Base-by-base conservation (phyloP, 1,139 yeast genomes). In the Candida sp. region DNA sequence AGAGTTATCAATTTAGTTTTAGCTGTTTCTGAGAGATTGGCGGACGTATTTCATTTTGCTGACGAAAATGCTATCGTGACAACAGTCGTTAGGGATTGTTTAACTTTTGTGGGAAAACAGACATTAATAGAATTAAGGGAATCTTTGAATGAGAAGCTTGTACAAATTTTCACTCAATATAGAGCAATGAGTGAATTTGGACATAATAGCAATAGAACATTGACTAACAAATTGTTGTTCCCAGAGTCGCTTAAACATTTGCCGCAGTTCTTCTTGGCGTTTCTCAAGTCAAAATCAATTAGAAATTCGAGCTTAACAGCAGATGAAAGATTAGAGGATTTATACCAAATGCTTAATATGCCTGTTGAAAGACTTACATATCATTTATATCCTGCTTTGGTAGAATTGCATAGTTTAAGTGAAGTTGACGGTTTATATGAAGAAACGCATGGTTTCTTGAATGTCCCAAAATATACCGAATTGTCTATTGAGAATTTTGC, bases 1-100 rank as follows among this genome's bases (percentile, higher is more conserved):
- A 76, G 99, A 51, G 90, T 90, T 8, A 79, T 88, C 41, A 93
- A 95, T 58, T 68, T 82, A 46, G 84, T 84, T n/a, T 80, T 89
- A 39, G 88, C 96, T 0, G 93, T 89, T 9, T 80, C 95, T 6
- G 87, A 84, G 50, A 76, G 87, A 44, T 70, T 86, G 42, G 79
- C 79, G 45, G 91, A 86, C 44, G 84, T 88, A 4, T 87, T 88
- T 66, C 80, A 82, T 50, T 87, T 84, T 60, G 82, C 86, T n/a
- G 96, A 91, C 59, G 87, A 87, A 56, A 96, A 90, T 57, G 81
- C 95, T 0, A 73, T 87, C 3, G 69, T 82, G 38, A 79, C 88
- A 35, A 70, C 95, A n/a, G 73, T 91, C 43, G 71, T 88, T 2
- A 79, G 93, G 50, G 91, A 88, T 53, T 75, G 88, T 2, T 61